Evolutionary conservation across 768 basidiomycete species (phyloP).

Genomic region (Scleroderma bovista): DNA sequence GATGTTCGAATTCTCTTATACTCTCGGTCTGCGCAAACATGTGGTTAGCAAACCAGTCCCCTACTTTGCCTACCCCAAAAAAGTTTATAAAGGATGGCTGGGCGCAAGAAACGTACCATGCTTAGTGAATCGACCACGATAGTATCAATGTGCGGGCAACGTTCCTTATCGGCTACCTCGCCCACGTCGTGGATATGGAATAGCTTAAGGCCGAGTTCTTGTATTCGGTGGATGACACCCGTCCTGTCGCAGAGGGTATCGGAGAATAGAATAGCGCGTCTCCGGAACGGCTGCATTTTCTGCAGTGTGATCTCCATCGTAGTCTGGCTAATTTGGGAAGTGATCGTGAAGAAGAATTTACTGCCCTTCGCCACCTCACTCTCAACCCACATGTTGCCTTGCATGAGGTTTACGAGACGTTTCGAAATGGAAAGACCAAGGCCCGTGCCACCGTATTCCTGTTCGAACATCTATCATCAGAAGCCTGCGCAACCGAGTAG

Average conservation of each 20-base stretch:
- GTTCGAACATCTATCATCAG: conserved; percentile 2
- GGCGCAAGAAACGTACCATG: conserved; percentile 52
- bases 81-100: not conserved
- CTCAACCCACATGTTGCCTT: conserved; percentile 99
- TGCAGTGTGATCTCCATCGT: conserved; percentile 65
- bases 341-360: conserved; percentile 96
- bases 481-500: conserved; percentile 5
- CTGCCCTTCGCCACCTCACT: conserved; percentile 89
- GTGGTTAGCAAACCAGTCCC: conserved; percentile 8
- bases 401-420: conserved; percentile 94
- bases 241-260: conserved; percentile 78
- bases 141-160: conserved; percentile 86
- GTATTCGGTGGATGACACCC: conserved; percentile 69
- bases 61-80: not conserved
- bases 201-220: conserved; percentile 73
- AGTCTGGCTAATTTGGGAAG: conserved; percentile 73
- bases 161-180: conserved; percentile 79
- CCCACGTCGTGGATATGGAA: conserved; percentile 71
- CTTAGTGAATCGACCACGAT: conserved; percentile 89
- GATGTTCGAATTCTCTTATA: conserved; percentile 86
- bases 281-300: conserved; percentile 84
- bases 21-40: conserved; percentile 63
- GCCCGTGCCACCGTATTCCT: conserved; percentile 98
- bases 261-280: conserved; percentile 86
- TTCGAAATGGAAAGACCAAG: conserved; percentile 97